Evolutionary conservation across 2,329 filamentous ascomycete genomes (phyloP), one percentile per base, ranked within the genome.

Genomic region (Verticillium alfalfae): DNA sequence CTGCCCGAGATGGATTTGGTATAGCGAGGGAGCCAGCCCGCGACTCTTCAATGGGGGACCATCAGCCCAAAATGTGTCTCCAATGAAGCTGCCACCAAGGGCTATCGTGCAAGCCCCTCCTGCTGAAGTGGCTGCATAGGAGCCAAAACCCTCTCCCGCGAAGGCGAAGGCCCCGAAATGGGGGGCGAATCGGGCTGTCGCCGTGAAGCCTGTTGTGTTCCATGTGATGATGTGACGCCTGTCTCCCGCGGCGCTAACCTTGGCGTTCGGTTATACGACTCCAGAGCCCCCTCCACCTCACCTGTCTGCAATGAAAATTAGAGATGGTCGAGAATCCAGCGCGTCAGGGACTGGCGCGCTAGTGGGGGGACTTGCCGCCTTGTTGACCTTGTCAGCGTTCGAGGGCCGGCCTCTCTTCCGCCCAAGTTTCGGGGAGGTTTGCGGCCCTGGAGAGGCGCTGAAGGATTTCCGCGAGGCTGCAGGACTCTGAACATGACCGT

Each of bases 391-490:
- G n/a, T 59, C 58, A 41, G 58, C 41, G 10, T 36, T 9, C 18
- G 58, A 45, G 12, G 58, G 58, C n/a, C 58, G 58, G 16, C 58
- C 58, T 55, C 58, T 54, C 15, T 38, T 59, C 22, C 37, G 34
- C 10, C 41, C 41, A 16, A 45, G 41, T 38, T 59, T 59, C n/a
- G 34, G 57, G 18, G 15, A 34, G 10, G 34, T 31, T 16, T 34
- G 57, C 2, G 57, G 37, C 1, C 6, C 57, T 13, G 57, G 57
- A n/a, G 57, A 34, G 16, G 16, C 13, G 22, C 16, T 31, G 16
- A 34, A 16, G 13, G 37, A 38, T 2, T 37, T 18, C 9, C 36
- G 18, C 3, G 37, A 18, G 13, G 56, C 31, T 10, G 39, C 34
- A 5, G 57, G 57, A 18, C 57, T 58, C 38, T 34, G 38, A 16